A percentile compares a stretch with the other conserved stretches of the same genome.
Evolutionary conservation across 1,284 basidiomycete species (phyloP).

Genomic region (Rhodotorula sp.): DNA sequence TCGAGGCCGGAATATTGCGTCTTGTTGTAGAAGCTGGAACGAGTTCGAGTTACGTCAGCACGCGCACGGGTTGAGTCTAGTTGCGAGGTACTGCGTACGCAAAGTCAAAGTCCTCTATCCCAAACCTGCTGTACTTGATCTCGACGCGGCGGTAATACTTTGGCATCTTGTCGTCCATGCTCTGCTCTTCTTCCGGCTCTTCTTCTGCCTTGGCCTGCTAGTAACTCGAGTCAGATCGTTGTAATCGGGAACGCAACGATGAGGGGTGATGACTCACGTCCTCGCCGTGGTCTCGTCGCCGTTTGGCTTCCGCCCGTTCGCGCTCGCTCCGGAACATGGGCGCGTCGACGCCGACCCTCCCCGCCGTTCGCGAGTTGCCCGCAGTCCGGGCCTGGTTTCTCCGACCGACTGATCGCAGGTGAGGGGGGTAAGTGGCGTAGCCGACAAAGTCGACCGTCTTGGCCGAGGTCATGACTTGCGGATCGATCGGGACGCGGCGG

Average conservation of each 20-base stretch:
- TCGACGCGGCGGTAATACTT: slow-evolving; percentile 86
- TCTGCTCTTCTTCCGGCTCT: slow-evolving; percentile 44
- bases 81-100: slow-evolving; percentile 57
- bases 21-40: slow-evolving; percentile 78
- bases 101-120: slow-evolving; percentile 99
- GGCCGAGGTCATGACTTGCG: slow-evolving; percentile 71
- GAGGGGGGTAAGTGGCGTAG: slow-evolving; percentile 66
- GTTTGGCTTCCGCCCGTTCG: slow-evolving; percentile 44
- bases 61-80: slow-evolving; percentile 4
- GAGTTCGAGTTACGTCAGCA: neutral
- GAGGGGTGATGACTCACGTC: neutral
- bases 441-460: slow-evolving; percentile 81
- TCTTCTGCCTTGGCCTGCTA: slow-evolving; percentile 30
- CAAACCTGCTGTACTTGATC: slow-evolving; percentile 98
- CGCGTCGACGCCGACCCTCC: slow-evolving; percentile 50
- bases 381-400: slow-evolving; percentile 68
- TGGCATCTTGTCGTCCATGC: slow-evolving; percentile 60
- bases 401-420: slow-evolving; percentile 79
- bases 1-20: slow-evolving; percentile 89
- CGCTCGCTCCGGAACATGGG: slow-evolving; percentile 81
- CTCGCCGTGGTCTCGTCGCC: slow-evolving; percentile 28
- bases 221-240: neutral
- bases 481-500: slow-evolving; percentile 60
- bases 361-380: slow-evolving; percentile 54
- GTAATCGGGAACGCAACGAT: too few species aligned